A percentile compares a stretch with the other conserved stretches of the same genome.
Evolutionary conservation across 169 alveolate genomes (phyloP).

Genomic region (Theileria annulata): DNA sequence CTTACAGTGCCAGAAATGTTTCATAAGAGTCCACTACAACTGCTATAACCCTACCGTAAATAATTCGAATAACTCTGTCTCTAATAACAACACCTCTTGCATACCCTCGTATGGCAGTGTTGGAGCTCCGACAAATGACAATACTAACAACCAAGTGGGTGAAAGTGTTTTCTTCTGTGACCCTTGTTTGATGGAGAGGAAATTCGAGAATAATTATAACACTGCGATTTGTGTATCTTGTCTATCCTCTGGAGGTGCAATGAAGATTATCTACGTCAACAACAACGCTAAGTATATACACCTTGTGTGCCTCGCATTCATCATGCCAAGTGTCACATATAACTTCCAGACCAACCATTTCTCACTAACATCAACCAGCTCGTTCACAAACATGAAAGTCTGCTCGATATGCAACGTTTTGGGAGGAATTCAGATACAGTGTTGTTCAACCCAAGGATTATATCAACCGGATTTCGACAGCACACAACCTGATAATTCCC

Average conservation of each 20-base stretch:
- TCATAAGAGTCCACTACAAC: conserved; percentile 56
- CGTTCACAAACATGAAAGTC: neutral
- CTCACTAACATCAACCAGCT: conserved; percentile 34
- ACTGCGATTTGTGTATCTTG: conserved; percentile 49
- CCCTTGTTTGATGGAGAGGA: conserved; percentile 7
- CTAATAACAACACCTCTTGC: neutral
- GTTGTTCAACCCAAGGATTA: neutral
- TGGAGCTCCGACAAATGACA: neutral
- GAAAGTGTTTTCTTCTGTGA: conserved; percentile 6
- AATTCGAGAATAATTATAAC: conserved; percentile 31
- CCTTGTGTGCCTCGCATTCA: conserved; percentile 47
- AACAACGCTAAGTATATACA: conserved; percentile 52
- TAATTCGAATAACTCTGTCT: neutral
- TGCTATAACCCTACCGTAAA: conserved; percentile 51
- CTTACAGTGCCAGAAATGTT: conserved; percentile 58
- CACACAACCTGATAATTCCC: neutral
- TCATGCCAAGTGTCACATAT: conserved; percentile 51
- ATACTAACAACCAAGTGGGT: conserved; percentile 21
- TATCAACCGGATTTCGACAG: neutral
- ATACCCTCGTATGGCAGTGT: neutral
- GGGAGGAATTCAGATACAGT: conserved; percentile 43
- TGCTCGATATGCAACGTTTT: conserved; percentile 43
- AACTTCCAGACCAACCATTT: conserved; percentile 33
- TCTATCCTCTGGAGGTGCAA: conserved; percentile 63
- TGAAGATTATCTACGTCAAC: conserved; percentile 29